These are phyloP conservation scores for Lycium barbarum DNA, from an alignment of 257 asterid species.

Conservation along the genomic window DNA sequence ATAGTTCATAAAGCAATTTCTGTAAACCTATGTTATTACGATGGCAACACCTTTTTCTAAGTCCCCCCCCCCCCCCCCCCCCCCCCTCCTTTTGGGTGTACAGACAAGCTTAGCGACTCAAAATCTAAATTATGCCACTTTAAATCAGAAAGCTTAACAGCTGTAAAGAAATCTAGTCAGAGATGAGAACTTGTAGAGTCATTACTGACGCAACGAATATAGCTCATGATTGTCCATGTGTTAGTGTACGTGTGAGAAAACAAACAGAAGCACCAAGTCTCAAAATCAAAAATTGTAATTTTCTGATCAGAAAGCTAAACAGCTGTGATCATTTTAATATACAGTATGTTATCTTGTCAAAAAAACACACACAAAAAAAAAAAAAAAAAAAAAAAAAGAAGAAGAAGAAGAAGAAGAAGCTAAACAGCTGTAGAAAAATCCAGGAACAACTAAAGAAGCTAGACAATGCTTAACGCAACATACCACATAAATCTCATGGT, in stretches of 20 bases:
- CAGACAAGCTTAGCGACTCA: constrained; percentile 7
- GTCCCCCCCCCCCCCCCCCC: too few species aligned
- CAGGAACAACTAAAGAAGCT: not conserved
- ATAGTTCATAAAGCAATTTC: not conserved
- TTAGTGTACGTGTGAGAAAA: not conserved
- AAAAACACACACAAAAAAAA: too few species aligned
- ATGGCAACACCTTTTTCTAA: not conserved
- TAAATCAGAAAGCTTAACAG: not conserved
- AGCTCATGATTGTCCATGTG: not conserved
- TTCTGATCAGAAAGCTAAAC: not conserved
- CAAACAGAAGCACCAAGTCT: not conserved
- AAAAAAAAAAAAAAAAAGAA: too few species aligned
- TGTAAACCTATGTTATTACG: not conserved
- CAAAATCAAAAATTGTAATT: constrained; percentile 3
- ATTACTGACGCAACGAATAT: not conserved
- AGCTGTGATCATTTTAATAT: not conserved
- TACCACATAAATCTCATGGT: constrained; percentile 82
- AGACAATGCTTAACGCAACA: constrained; percentile 45
- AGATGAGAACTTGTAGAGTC: not conserved
- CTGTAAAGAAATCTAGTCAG: not conserved
- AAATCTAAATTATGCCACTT: not conserved
- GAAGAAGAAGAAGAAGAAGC: too few species aligned
- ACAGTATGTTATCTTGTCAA: too few species aligned
- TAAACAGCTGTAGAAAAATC: not conserved
- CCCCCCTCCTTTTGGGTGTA: not conserved